Evolutionary conservation across 2,329 filamentous ascomycete genomes (phyloP).

Genomic region (Biscogniauxia marginata): DNA sequence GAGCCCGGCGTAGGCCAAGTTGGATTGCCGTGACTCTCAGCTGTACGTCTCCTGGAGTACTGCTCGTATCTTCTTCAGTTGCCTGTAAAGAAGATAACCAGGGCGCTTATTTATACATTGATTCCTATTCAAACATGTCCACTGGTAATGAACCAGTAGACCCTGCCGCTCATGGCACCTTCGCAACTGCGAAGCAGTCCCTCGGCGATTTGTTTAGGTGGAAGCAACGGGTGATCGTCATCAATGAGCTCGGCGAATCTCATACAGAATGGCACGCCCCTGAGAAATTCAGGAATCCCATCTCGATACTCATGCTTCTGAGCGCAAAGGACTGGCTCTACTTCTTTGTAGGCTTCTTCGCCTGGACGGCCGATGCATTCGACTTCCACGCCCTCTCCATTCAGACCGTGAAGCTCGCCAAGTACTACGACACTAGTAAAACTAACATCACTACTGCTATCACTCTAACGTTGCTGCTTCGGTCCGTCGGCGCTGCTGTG

Average conservation of each 20-base stretch:
- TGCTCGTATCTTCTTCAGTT: neutral
- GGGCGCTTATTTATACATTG: neutral
- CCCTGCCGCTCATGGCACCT: conserved; percentile 63
- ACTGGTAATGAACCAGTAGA: conserved; percentile 47
- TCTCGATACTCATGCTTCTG: conserved; percentile 66
- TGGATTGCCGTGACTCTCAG: neutral
- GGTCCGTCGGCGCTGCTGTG: conserved; percentile 70
- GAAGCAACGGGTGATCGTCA: conserved; percentile 70
- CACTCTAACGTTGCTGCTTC: conserved; percentile 70
- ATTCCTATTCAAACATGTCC: conserved; percentile 17
- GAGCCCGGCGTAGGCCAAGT: neutral
- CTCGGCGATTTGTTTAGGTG: conserved; percentile 67
- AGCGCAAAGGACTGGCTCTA: conserved; percentile 69
- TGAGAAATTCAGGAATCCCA: conserved; percentile 66
- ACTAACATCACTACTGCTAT: conserved; percentile 74
- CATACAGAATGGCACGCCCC: conserved; percentile 67
- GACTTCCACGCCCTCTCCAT: conserved; percentile 81
- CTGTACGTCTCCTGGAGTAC: neutral
- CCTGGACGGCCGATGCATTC: conserved; percentile 81
- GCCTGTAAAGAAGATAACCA: neutral
- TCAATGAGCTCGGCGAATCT: conserved; percentile 63
- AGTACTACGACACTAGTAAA: conserved; percentile 51
- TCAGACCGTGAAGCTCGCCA: conserved; percentile 68
- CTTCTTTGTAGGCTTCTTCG: conserved; percentile 69
- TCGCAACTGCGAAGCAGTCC: conserved; percentile 64